Conservation (phyloP, 1,139 yeast genomes). For the Debaryomycetaceae sp. region DNA sequence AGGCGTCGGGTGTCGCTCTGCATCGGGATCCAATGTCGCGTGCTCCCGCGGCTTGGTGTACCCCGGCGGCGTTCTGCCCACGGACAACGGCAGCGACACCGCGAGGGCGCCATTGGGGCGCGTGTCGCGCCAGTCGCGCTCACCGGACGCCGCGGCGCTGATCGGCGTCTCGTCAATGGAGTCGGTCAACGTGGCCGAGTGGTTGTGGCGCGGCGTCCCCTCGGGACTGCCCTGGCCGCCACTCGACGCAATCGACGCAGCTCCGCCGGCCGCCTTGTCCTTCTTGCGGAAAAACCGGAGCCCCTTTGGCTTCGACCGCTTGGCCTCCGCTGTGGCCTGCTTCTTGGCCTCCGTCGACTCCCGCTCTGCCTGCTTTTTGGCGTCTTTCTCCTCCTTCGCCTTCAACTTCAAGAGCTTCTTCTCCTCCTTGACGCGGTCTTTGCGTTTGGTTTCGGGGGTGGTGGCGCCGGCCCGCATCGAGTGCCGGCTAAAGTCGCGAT, state of each 20-base stretch:
- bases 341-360: constrained; percentile 14
- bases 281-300: constrained; percentile 4
- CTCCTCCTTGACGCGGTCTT: constrained; percentile 34
- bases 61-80: background rate
- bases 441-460: constrained; percentile 17
- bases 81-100: background rate
- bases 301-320: constrained; percentile 7
- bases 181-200: background rate
- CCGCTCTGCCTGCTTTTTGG: constrained; percentile 13
- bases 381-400: constrained; percentile 16
- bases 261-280: background rate
- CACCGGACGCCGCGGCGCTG: background rate
- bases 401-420: constrained; percentile 18
- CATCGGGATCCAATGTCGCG: too few relatives aligned
- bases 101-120: background rate
- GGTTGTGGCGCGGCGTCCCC: constrained; percentile 2
- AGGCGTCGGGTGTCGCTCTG: too few relatives aligned
- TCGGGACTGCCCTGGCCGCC: too few relatives aligned
- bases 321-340: constrained; percentile 11
- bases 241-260: too few relatives aligned
- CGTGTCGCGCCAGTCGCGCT: background rate
- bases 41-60: too few relatives aligned
- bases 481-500: constrained; percentile 32
- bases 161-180: constrained; percentile 5
- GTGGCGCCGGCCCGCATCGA: constrained; percentile 28